Percentiles rank a stretch among this genome's conserved stretches.
These are phyloP conservation scores for Calonectria pauciramosa DNA, from an alignment of 2,329 filamentous ascomycete genomes.

Conservation along the genomic window DNA sequence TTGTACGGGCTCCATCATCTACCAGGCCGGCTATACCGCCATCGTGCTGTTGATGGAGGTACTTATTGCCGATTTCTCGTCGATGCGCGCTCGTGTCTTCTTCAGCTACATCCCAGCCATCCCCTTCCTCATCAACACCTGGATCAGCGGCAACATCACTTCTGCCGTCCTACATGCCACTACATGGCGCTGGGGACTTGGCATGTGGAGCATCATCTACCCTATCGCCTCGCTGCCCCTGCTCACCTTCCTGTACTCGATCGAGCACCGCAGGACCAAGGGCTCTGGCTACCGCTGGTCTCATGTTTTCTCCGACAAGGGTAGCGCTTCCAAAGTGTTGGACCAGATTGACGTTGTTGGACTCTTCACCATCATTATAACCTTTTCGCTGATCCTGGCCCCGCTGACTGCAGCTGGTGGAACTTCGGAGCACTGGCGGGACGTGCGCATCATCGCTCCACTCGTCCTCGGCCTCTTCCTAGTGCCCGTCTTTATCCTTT, in stretches of 20 bases:
- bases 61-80: constrained; percentile 72
- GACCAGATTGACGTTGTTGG: constrained; percentile 68
- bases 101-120: constrained; percentile 73
- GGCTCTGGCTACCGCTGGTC: constrained; percentile 9
- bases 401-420: constrained; percentile 70
- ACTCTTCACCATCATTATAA: constrained; percentile 59
- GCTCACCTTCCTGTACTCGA: constrained; percentile 56
- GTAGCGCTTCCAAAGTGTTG: constrained; percentile 61
- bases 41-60: constrained; percentile 72
- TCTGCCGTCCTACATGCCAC: constrained; percentile 62
- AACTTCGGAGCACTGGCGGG: constrained; percentile 61
- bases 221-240: constrained; percentile 69
- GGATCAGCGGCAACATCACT: constrained; percentile 72
- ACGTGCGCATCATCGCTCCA: constrained; percentile 64
- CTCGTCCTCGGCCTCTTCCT: constrained; percentile 64
- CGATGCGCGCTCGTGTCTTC: constrained; percentile 69
- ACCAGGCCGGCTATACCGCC: constrained; percentile 71
- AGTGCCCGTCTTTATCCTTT: constrained; percentile 64
- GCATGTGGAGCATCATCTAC: constrained; percentile 75
- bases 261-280: constrained; percentile 44
- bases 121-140: constrained; percentile 74
- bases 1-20: constrained; percentile 66
- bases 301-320: constrained; percentile 32
- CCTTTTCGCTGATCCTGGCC: constrained; percentile 62
- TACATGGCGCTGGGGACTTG: constrained; percentile 73